Conservation (phyloP, 2,329 filamentous ascomycete genomes). For the Penicillium sp. region DNA sequence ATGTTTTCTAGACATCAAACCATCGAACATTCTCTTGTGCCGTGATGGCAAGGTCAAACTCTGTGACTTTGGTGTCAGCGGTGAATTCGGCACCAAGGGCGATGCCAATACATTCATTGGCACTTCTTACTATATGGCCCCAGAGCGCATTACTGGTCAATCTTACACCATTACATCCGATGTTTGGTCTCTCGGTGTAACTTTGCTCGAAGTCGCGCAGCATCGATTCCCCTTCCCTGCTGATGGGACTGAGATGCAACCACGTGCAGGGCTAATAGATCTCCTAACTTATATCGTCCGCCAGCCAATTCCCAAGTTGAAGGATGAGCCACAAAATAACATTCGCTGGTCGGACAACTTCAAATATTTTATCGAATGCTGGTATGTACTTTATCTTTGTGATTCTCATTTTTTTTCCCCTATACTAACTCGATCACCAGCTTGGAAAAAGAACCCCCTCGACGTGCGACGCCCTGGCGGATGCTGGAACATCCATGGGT, state of each 20-base stretch:
- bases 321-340: slow-evolving; percentile 84
- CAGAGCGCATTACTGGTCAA: slow-evolving; percentile 94
- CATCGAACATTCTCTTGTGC: slow-evolving; percentile 92
- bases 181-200: slow-evolving; percentile 96
- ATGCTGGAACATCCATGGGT: slow-evolving; percentile 99
- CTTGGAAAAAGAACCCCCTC: slow-evolving; percentile 85
- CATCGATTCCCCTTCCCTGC: slow-evolving; percentile 98
- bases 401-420: background rate
- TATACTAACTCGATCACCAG: slow-evolving; percentile 48
- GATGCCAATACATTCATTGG: slow-evolving; percentile 99
- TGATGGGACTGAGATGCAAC: slow-evolving; percentile 93
- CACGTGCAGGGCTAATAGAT: slow-evolving; percentile 87
- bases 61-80: slow-evolving; percentile 96
- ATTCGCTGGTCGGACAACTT: slow-evolving; percentile 97
- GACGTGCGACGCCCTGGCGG: slow-evolving; percentile 91
- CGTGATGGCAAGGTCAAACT: slow-evolving; percentile 92
- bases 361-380: slow-evolving; percentile 99
- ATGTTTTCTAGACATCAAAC: slow-evolving; percentile 74
- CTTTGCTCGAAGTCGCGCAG: slow-evolving; percentile 96
- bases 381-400: slow-evolving; percentile 54
- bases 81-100: slow-evolving; percentile 96
- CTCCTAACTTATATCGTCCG: slow-evolving; percentile 95
- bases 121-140: slow-evolving; percentile 99
- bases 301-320: slow-evolving; percentile 90
- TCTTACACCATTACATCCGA: slow-evolving; percentile 98